Evolutionary conservation across 495 filamentous ascomycete genomes (phyloP).

Genomic region (Penicillium subrubescens): DNA sequence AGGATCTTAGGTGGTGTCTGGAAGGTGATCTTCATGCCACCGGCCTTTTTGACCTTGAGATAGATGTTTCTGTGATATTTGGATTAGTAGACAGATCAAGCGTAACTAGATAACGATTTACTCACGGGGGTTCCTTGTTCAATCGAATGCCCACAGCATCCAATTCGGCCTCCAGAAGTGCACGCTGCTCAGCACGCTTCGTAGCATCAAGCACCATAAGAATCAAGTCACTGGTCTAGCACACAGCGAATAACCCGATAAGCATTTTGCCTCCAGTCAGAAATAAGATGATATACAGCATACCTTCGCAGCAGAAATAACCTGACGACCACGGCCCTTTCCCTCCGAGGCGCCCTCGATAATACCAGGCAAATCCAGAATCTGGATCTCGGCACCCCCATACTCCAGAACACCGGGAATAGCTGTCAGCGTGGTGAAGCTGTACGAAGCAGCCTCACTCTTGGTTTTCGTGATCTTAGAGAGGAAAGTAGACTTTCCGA

Average conservation of each 20-base stretch:
- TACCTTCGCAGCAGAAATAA: constrained; percentile 94
- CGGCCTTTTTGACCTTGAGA: constrained; percentile 95
- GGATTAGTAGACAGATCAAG: constrained; percentile 17
- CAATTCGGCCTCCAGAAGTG: constrained; percentile 86
- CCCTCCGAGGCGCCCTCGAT: constrained; percentile 97
- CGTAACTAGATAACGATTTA: not conserved
- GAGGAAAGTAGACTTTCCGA: constrained; percentile 97
- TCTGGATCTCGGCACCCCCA: constrained; percentile 96
- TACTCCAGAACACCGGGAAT: constrained; percentile 99
- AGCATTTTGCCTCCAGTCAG: not conserved
- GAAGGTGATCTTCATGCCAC: constrained; percentile 98
- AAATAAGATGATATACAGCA: not conserved
- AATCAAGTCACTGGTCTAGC: constrained; percentile 90
- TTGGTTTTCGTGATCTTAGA: constrained; percentile 99
- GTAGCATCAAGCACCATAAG: constrained; percentile 98
- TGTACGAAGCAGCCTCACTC: constrained; percentile 93
- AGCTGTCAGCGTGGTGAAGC: constrained; percentile 96
- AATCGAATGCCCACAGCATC: constrained; percentile 95
- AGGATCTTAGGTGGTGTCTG: constrained; percentile 82
- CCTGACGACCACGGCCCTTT: constrained; percentile 93
- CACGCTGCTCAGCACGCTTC: constrained; percentile 92
- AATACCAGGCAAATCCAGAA: constrained; percentile 97
- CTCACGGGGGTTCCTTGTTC: constrained; percentile 89
- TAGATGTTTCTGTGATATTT: constrained; percentile 79
- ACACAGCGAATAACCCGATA: not conserved